Evolutionary conservation across 2,329 filamentous ascomycete species (phyloP).

Genomic region (Simplicillium aogashimaense): DNA sequence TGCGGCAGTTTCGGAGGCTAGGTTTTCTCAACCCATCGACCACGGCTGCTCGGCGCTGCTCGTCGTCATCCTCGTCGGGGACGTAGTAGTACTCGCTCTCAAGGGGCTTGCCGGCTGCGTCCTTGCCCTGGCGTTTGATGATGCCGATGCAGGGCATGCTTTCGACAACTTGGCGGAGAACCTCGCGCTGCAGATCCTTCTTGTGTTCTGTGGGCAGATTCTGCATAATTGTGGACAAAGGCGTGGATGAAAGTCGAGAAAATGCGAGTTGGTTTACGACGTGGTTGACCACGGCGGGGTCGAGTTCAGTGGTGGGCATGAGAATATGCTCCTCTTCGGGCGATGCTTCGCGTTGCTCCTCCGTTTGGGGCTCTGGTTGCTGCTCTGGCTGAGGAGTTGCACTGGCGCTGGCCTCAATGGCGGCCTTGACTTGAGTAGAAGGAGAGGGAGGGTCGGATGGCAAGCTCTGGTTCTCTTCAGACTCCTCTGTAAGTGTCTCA

Average conservation of each 20-base stretch:
- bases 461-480: slow-evolving; percentile 3
- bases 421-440: neutral
- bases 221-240: slow-evolving; percentile 78
- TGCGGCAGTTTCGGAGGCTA: slow-evolving; percentile 79
- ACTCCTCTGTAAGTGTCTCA: slow-evolving; percentile 4
- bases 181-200: slow-evolving; percentile 46
- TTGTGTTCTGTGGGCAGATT: slow-evolving; percentile 66
- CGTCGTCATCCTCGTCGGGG: slow-evolving; percentile 74
- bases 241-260: slow-evolving; percentile 83
- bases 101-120: slow-evolving; percentile 84
- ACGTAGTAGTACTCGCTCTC: slow-evolving; percentile 98
- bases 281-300: slow-evolving; percentile 60
- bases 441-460: slow-evolving; percentile 5
- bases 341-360: slow-evolving; percentile 3
- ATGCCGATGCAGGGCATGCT: slow-evolving; percentile 72
- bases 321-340: slow-evolving; percentile 8
- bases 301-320: slow-evolving; percentile 20
- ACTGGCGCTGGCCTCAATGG: neutral
- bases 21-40: slow-evolving; percentile 82
- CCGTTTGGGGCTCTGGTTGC: neutral
- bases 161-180: slow-evolving; percentile 64
- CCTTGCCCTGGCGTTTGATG: slow-evolving; percentile 84
- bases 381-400: neutral
- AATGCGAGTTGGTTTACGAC: slow-evolving; percentile 92
- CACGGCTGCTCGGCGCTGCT: slow-evolving; percentile 68